Base-by-base conservation (phyloP, 306 rosid species). In the Glycyrrhiza uralensis region DNA sequence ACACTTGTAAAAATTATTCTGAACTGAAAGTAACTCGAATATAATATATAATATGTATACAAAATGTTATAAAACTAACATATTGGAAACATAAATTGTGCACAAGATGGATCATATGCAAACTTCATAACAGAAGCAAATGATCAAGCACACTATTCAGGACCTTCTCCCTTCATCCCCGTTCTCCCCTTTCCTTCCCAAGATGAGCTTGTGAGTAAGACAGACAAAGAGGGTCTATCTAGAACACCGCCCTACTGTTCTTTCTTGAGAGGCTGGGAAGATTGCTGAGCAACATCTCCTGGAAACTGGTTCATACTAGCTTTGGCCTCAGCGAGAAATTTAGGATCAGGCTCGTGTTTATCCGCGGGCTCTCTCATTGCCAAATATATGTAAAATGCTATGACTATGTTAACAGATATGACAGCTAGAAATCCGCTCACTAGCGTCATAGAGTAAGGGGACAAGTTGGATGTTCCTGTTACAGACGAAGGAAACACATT, bases 341-440 rank as follows among this genome's bases (percentile, higher is more conserved):
- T 75, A 15, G 97, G 88, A 77, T 93, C 96, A 4, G 92, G 97
- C 78, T 84, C 88, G 23, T 90, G 97, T 76, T 87, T 85, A 12
- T 86, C 82, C 0, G 86, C 83, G 57, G 97, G 96, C 71, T 93
- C 97, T 72, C 85, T 86, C 94, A 90, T 90, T 3, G 98, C 98
- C 94, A 89, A 60, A 12, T 76, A 87, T 66, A 93, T 87, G 78
- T 91, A 93, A 59, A 93, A 81, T 55, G 86, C 92, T 33, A 93
- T 93, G 35, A 93, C 96, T 30, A 89, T 47, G 55, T 90, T 90
- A 52, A 93, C 96, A 2, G 97, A 91, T 74, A 93, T 82, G 26
- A 93, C 97, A 4, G 97, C 98, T 49, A 93, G 85, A 76, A 93
- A 91, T 75, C 98, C 97, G 10, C 97, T 93, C 72, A 89, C 75